Evolutionary conservation across 345 rosid species (phyloP).

Genomic region (rapeseed (Brassica napus)): DNA sequence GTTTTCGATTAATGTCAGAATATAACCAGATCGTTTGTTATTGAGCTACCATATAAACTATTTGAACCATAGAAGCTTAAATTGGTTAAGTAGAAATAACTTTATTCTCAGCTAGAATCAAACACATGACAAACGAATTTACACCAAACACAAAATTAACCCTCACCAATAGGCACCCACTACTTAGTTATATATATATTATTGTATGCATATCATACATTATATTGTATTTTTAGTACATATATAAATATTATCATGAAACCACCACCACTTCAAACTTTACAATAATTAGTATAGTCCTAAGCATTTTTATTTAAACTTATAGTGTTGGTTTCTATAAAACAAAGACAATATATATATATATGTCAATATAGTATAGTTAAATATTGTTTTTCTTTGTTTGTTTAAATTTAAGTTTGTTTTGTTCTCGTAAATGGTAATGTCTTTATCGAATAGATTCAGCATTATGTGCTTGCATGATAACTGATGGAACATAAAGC

Average conservation of each 20-base stretch:
- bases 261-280: not conserved
- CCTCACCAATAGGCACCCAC: too few species aligned
- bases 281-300: not conserved
- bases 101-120: not conserved
- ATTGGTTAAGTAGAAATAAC: too few species aligned
- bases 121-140: not conserved
- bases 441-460: conserved; percentile 27
- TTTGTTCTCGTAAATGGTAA: conserved; percentile 9
- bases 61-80: too few species aligned
- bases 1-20: too few species aligned
- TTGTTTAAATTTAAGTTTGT: conserved; percentile 21
- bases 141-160: not conserved
- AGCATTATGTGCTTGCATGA: conserved; percentile 28
- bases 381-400: conserved; percentile 12
- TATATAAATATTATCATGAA: not conserved
- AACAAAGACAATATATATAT: not conserved
- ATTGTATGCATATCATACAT: too few species aligned
- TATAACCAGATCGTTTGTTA: too few species aligned
- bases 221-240: too few species aligned
- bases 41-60: too few species aligned
- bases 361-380: not conserved
- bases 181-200: too few species aligned
- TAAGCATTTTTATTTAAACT: not conserved
- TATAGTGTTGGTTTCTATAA: conserved; percentile 6
- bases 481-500: conserved; percentile 22